phyloP scores from a whole-genome alignment of 805 yeast species.

The Hanseniaspora lindneri region DNA sequence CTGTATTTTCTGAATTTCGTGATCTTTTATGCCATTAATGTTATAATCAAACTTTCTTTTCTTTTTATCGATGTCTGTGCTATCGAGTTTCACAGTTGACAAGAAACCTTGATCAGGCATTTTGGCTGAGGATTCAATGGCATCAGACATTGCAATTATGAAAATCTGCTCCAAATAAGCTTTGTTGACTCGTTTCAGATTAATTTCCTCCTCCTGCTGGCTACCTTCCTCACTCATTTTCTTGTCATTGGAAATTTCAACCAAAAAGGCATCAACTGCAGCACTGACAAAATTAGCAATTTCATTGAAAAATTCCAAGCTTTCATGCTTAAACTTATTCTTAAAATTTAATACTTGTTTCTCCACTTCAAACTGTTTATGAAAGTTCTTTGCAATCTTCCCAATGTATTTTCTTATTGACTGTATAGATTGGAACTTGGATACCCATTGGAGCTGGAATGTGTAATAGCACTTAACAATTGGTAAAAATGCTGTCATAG shows the following conservation, averaged over 20 bases:
- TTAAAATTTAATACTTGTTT: constrained; percentile 8
- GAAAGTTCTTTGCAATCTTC: constrained; percentile 3
- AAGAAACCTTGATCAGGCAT: not conserved
- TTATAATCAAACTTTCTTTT: not conserved
- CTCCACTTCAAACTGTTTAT: constrained; percentile 9
- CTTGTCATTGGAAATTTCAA: not conserved
- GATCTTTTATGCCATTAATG: not conserved
- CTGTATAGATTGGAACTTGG: not conserved
- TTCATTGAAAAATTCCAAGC: not conserved
- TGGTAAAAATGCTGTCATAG: not conserved
- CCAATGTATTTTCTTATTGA: not conserved
- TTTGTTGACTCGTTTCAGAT: constrained; percentile 1
- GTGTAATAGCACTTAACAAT: constrained; percentile 2
- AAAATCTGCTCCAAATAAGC: not conserved
- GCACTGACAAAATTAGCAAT: not conserved
- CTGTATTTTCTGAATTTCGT: too few species aligned
- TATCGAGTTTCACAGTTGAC: not conserved
- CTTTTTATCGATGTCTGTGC: not conserved
- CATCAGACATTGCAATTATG: not conserved
- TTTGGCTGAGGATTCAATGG: not conserved
- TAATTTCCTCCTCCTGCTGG: not conserved
- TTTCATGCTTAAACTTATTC: not conserved
- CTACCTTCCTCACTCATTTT: not conserved
- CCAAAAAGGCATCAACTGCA: not conserved
- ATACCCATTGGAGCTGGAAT: constrained; percentile 9